Base-by-base conservation (phyloP, 2,329 filamentous ascomycete species). In the Fusarium devonianum region DNA sequence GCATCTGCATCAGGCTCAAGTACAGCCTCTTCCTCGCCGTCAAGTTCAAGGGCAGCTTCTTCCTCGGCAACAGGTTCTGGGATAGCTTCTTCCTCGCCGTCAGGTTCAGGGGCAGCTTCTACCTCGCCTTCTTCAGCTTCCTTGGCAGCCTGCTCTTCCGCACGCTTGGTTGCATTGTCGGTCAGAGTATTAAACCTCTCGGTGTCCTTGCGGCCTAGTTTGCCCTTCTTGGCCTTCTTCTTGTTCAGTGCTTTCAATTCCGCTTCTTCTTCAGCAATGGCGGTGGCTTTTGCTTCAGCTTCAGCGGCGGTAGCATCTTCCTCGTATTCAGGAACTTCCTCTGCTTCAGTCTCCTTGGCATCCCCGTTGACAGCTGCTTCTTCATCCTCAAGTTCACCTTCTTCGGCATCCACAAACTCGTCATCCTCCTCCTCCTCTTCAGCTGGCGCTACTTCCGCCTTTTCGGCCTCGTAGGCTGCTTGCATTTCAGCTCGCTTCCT, bases 181-280 rank as follows among this genome's bases (percentile, higher is more conserved):
- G 38, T 49, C 12, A 64, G 40, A 16, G 36, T 13, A 9, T 57
- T 42, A 7, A 53, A 54, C 17, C 60, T 38, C 14, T 64, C 60
- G 4, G 58, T 52, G 26, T 64, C 61, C 35, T 62, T 64, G 19
- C 50, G 56, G 11, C 61, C 61, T 16, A 64, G 13, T 21, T 51
- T 64, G 5, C 62, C 61, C 54, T 75, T 73, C 63, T 75, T 78
- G 23, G 36, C 43, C 19, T 62, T 67, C 49, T 67, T 67, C 9
- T 70, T 72, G 36, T 71, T 70, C 43, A 70, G 68, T 10, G 67
- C 69, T 13, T 71, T 71, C 16, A 74, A 72, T 60, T 79, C 75
- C 21, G 74, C 71, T 10, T 71, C 73, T 51, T 78, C 72, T 18
- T 70, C 69, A 4, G 71, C 68, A 18, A 56, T 50, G 7, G 34